phyloP scores from a whole-genome alignment of 257 asterid genomes.

The Eucommia ulmoides region DNA sequence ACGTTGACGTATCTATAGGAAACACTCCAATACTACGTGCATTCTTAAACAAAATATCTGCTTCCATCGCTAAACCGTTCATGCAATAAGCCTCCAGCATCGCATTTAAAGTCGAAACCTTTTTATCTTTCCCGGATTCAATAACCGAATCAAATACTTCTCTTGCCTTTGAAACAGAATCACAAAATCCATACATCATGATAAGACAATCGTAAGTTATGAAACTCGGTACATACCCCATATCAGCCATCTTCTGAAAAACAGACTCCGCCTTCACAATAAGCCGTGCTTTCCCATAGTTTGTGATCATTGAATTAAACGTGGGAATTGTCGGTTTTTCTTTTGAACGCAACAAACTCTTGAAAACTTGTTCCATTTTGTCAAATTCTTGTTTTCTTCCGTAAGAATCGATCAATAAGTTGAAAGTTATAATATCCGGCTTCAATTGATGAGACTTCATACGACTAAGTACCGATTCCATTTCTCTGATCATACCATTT shows the following conservation, averaged over 20 bases:
- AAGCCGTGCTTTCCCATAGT: conserved; percentile 85
- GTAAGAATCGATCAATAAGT: conserved; percentile 73
- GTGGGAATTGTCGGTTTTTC: conserved; percentile 81
- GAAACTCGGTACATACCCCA: conserved; percentile 76
- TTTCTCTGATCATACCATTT: conserved; percentile 70
- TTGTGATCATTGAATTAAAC: conserved; percentile 86
- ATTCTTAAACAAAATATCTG: conserved; percentile 52
- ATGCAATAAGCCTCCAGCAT: conserved; percentile 85
- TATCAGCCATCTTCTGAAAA: conserved; percentile 47
- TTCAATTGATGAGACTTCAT: conserved; percentile 71
- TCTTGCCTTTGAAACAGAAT: conserved; percentile 60
- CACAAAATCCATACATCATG: conserved; percentile 76
- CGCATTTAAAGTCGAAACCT: conserved; percentile 69
- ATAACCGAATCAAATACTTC: conserved; percentile 51
- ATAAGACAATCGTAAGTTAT: conserved; percentile 78
- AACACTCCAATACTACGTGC: conserved; percentile 25
- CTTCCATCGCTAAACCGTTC: conserved; percentile 72
- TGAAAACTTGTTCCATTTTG: conserved; percentile 91
- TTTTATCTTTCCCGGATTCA: conserved; percentile 52
- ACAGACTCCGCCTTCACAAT: conserved; percentile 62
- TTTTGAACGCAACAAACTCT: conserved; percentile 62
- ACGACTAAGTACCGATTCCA: conserved; percentile 63
- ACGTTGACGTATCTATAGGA: conserved; percentile 55
- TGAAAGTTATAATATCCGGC: conserved; percentile 77
- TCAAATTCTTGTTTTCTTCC: conserved; percentile 87